Evolutionary conservation across 768 basidiomycete species (phyloP), one percentile per base, ranked within the genome.

Genomic region (Kwoniella europaea): DNA sequence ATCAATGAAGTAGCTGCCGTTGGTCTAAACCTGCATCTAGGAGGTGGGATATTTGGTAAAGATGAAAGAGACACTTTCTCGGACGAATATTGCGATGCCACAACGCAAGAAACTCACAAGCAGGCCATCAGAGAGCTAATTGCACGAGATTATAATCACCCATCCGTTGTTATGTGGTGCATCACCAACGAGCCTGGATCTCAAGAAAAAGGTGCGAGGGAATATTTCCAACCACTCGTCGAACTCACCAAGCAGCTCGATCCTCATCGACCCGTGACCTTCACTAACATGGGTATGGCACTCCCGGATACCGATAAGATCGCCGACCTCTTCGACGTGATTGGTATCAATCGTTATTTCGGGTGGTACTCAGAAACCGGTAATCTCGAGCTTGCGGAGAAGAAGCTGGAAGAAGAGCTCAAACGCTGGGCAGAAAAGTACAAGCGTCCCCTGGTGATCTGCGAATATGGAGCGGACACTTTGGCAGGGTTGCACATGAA

Each of bases 141-240:
- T 50, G 55, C 68, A 22, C 20, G 76, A 44, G 76, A 77, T 63
- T 73, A 77, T 59, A 77, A 77, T 42, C 76, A 77, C 67, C 74
- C 76, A 16, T 75, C 59, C 12, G 76, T 77, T n/a, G 69, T 77
- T 65, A 73, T 75, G 74, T 77, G 76, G 76, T 70, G 53, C 42
- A 77, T 77, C 68, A 73, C 74, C 71, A 77, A 77, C 61, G 76
- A 77, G 63, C 74, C 74, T 10, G 76, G 63, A 16, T 77, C 76
- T 3, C 53, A 54, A n/a, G 76, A 67, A 16, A 50, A 63, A 13
- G 74, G 68, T 22, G 74, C 76, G 7, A 20, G 62, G n/a, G 50
- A 41, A 1, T 77, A 73, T 63, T 77, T 77, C 59, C 71, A 77
- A 58, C 76, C 76, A n/a, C 67, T 74, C 52, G 71, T 72, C 57